Evolutionary conservation across 169 alveolate genomes (phyloP).

Genomic region (Cryptosporidium baileyi): DNA sequence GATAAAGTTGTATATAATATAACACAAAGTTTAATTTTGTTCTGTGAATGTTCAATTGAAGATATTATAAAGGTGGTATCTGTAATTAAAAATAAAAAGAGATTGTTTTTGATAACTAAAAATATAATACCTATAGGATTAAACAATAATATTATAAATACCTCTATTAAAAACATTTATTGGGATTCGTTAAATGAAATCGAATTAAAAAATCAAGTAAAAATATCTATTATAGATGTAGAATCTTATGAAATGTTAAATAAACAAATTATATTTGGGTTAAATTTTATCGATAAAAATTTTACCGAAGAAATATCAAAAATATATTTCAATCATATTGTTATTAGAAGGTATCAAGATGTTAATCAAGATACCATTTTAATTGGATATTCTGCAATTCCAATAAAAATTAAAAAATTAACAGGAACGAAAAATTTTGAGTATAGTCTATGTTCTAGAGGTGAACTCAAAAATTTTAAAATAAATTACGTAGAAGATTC

Average conservation of each 20-base stretch:
- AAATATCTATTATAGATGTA: conserved; percentile 26
- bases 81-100: neutral
- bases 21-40: neutral
- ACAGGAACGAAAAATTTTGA: conserved; percentile 18
- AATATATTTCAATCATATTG: neutral
- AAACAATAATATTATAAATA: neutral
- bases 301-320: conserved; percentile 1
- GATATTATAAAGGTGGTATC: neutral
- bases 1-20: neutral
- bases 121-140: conserved; percentile 7
- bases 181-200: neutral
- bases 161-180: neutral
- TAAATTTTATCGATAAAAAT: neutral
- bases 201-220: neutral
- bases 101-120: neutral
- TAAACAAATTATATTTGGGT: conserved; percentile 22
- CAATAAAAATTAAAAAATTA: neutral
- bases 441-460: conserved; percentile 23
- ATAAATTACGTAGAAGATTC: neutral
- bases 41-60: conserved; percentile 19
- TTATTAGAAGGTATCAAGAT: neutral
- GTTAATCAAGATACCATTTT: neutral
- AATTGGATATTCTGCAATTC: conserved; percentile 18
- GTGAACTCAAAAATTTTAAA: conserved; percentile 54
- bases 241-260: neutral